These are phyloP conservation scores for Auriscalpium orientale DNA, from an alignment of 768 basidiomycete genomes.

Conservation along the genomic window DNA sequence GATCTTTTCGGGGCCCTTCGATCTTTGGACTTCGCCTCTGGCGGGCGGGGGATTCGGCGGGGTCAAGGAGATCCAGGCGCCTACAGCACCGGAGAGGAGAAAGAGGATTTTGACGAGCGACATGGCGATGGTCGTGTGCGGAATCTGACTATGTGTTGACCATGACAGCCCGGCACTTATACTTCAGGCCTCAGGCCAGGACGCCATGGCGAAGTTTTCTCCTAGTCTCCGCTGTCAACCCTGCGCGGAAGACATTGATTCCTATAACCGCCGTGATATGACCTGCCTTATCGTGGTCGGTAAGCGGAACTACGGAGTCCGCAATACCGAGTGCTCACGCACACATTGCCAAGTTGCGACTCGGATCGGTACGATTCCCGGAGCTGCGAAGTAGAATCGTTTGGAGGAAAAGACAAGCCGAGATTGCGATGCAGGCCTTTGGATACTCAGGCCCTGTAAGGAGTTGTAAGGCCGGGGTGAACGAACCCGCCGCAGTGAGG, in stretches of 20 bases:
- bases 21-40: slow-evolving; percentile 3
- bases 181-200: not conserved
- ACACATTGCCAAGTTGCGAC: too few species aligned
- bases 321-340: too few species aligned
- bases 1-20: slow-evolving; percentile 7
- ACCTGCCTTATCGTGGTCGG: not conserved
- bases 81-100: not conserved
- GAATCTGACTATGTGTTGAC: not conserved
- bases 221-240: too few species aligned
- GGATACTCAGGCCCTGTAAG: too few species aligned
- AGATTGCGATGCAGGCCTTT: too few species aligned
- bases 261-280: not conserved
- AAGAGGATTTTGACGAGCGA: slow-evolving; percentile 6
- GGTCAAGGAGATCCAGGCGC: slow-evolving; percentile 11
- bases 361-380: too few species aligned
- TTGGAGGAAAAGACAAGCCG: too few species aligned
- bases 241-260: too few species aligned
- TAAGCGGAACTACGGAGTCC: too few species aligned
- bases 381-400: too few species aligned
- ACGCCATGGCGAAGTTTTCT: not conserved
- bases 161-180: not conserved
- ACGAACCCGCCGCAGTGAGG: too few species aligned
- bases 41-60: slow-evolving; percentile 11
- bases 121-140: not conserved
- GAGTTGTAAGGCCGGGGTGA: too few species aligned